A percentile compares a stretch with the other conserved stretches of the same genome.
These are phyloP conservation scores for Coemansia sp. DNA, from an alignment of 192 early-diverging fungal genomes.

Conservation along the genomic window DNA sequence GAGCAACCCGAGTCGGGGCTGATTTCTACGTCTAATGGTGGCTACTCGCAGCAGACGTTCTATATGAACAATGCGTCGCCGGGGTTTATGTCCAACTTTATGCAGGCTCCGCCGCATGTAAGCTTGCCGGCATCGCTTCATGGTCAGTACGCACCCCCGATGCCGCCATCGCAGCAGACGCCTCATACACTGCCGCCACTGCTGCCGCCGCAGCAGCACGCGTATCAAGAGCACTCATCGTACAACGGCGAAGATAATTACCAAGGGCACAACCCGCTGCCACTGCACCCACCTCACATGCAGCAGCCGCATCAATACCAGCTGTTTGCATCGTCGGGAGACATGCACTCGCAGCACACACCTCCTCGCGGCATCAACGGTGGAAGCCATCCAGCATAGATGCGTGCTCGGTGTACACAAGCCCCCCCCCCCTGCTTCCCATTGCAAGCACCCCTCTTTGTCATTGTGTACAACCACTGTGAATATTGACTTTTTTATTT, in stretches of 20 bases:
- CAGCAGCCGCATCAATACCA: slow-evolving; percentile 28
- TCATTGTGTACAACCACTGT: slow-evolving; percentile 9
- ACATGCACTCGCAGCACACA: slow-evolving; percentile 8
- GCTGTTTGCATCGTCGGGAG: slow-evolving; percentile 13
- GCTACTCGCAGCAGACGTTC: slow-evolving; percentile 22
- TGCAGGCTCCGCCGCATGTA: slow-evolving; percentile 13
- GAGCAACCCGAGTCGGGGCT: slow-evolving; percentile 23
- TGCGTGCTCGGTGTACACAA: slow-evolving; percentile 4
- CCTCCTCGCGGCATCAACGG: slow-evolving; percentile 15
- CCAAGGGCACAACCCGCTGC: slow-evolving; percentile 1
- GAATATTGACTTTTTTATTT: slow-evolving; percentile 17
- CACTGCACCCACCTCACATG: slow-evolving; percentile 11
- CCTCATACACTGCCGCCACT: slow-evolving; percentile 3
- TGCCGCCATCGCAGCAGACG: background rate
- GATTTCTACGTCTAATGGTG: slow-evolving; percentile 4
- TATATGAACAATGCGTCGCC: slow-evolving; percentile 27
- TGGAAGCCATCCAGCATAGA: slow-evolving; percentile 12
- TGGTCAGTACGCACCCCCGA: slow-evolving; percentile 10
- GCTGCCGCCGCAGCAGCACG: background rate
- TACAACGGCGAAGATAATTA: slow-evolving; percentile 3
- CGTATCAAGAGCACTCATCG: slow-evolving; percentile 9
- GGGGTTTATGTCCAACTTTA: slow-evolving; percentile 13
- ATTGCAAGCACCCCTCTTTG: background rate
- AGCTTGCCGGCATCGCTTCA: slow-evolving; percentile 11
- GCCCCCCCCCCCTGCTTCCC: background rate